A percentile compares a stretch with the other conserved stretches of the same genome.
Evolutionary conservation across 2,329 filamentous ascomycete species (phyloP).

Genomic region (Chaetothyriales sp.): DNA sequence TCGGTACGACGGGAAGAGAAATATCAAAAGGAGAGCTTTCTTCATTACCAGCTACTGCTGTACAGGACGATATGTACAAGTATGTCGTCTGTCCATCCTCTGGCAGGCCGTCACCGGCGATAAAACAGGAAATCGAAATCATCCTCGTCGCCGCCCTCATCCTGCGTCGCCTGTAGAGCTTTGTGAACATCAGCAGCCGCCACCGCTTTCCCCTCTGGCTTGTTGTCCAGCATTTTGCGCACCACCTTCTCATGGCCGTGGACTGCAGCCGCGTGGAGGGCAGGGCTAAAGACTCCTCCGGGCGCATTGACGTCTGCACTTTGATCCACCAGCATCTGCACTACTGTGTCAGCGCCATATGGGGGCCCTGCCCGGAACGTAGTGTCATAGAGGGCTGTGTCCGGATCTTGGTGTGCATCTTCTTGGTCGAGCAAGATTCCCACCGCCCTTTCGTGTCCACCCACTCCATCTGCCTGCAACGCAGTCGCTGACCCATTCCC

Average conservation of each 20-base stretch:
- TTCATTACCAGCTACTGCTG: too few relatives aligned
- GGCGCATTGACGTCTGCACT: constrained; percentile 17
- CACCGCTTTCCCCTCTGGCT: constrained; percentile 8
- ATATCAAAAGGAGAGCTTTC: too few relatives aligned
- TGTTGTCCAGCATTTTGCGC: background rate
- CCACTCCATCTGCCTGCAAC: constrained; percentile 5
- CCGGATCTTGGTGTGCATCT: constrained; percentile 3
- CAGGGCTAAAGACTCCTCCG: background rate
- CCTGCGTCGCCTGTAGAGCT: constrained; percentile 10
- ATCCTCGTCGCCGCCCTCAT: too few relatives aligned
- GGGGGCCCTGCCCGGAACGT: constrained; percentile 3
- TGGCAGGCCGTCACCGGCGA: too few relatives aligned
- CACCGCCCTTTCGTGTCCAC: constrained; percentile 2
- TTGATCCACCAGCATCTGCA: constrained; percentile 17
- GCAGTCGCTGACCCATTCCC: too few relatives aligned
- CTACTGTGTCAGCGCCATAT: background rate
- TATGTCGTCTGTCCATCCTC: too few relatives aligned
- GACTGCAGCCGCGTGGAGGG: constrained; percentile 13
- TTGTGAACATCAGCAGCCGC: constrained; percentile 1
- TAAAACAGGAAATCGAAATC: too few relatives aligned
- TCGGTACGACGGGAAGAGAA: too few relatives aligned
- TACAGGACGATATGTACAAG: too few relatives aligned
- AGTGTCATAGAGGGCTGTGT: constrained; percentile 1
- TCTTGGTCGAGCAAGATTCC: constrained; percentile 8
- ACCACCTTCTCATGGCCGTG: constrained; percentile 12